Evolutionary conservation across 306 rosid species (phyloP), one percentile per base, ranked within the genome.

Genomic region (Fagus sylvatica): DNA sequence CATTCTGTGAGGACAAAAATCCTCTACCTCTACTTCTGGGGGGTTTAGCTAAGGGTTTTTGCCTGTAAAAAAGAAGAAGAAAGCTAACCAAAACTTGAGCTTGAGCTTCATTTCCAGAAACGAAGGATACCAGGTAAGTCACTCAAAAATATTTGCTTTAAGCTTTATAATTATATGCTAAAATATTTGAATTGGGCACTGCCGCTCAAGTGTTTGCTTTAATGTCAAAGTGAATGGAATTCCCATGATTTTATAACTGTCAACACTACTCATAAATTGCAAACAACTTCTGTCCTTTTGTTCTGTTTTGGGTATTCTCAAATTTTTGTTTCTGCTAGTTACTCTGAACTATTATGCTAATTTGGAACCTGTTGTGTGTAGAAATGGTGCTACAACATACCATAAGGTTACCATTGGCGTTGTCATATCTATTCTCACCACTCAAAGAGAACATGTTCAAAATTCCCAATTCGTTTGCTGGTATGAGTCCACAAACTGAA

Each of bases 361-460:
- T 65, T 65, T 15, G 13, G 43, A 65, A 37, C 6, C 61, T 32
- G 5, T 53, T 77, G 77, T 53, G 42, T 32, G 79, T 77, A 72
- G 84, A 68, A 78, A 91, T 92, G 97, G 84, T 87, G 48, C 86
- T 88, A 13, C 88, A 54, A 42, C 75, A 76, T 55, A 30, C 83
- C 61, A 16, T 79, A 28, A 40, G 72, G 30, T 69, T 82, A 57
- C 86, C 84, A n/a, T n/a, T n/a, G n/a, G n/a, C n/a, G 41, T 55
- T 72, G 2, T 72, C 85, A 3, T 81, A 56, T 68, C 79, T 59
- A 74, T 41, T 43, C 72, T 75, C 81, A 17, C 78, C 89, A n/a
- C 53, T 68, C 12, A 55, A 81, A 48, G 64, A 69, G 6, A 74
- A 41, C 79, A 80, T 82, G 46, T 72, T 73, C 53, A 36, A 71